Conservation (phyloP, 768 basidiomycete genomes). For the Pleurotus citrinopileatus region DNA sequence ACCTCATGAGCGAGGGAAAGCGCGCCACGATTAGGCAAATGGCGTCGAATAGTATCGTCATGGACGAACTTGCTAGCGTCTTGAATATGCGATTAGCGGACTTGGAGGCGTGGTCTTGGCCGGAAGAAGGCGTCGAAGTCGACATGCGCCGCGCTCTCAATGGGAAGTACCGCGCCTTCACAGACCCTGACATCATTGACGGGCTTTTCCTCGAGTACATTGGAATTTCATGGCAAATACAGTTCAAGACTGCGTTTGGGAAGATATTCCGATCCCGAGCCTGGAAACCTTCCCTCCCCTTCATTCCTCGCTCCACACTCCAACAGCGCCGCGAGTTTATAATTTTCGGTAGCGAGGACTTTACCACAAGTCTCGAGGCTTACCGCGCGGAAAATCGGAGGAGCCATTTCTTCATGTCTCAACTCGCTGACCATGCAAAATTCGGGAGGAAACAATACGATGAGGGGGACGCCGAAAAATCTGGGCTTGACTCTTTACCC, state of each 20-base stretch:
- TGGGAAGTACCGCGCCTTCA: constrained; percentile 47
- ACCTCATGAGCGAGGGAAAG: constrained; percentile 38
- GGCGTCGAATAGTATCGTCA: constrained; percentile 31
- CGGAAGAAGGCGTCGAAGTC: constrained; percentile 33
- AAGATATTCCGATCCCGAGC: constrained; percentile 29
- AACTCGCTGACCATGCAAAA: constrained; percentile 12
- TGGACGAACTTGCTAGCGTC: constrained; percentile 41
- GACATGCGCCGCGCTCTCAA: constrained; percentile 47
- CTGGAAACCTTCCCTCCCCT: constrained; percentile 27
- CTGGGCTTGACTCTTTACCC: neutral
- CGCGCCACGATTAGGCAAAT: constrained; percentile 39
- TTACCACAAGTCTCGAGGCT: neutral
- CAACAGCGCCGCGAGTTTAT: constrained; percentile 22
- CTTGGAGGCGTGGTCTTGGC: constrained; percentile 43
- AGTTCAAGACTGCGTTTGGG: constrained; percentile 28
- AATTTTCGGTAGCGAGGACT: constrained; percentile 2
- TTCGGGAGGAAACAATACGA: constrained; percentile 12
- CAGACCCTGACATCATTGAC: constrained; percentile 45
- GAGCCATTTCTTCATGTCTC: constrained; percentile 5
- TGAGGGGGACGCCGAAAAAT: constrained; percentile 21
- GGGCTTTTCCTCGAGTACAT: constrained; percentile 42
- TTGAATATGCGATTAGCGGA: constrained; percentile 42
- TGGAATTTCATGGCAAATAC: constrained; percentile 39
- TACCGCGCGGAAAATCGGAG: neutral
- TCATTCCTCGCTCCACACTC: constrained; percentile 13